Base-by-base conservation (phyloP, 352 stramenopile genomes). In the Pythium inflatum region DNA sequence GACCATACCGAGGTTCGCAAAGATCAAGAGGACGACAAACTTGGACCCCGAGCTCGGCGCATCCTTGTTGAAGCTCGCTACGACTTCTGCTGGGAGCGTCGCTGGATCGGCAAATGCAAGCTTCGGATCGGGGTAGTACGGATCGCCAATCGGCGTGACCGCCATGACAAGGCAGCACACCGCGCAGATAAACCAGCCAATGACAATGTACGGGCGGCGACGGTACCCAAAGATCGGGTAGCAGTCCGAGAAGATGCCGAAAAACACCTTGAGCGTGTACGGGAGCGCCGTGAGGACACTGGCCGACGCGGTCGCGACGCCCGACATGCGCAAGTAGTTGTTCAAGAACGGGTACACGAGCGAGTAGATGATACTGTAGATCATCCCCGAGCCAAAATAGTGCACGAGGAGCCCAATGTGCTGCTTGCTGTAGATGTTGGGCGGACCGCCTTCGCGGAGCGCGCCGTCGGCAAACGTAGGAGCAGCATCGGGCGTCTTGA, bases 201-300 rank as follows among this genome's bases (percentile, higher is more conserved):
- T 80, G 27, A 89, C 73, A 65, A 97, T 92, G 74, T 95, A 96
- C 24, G 84, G 87, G 50, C 90, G 91, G 16, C 89, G 78, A 45
- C 88, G 89, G 54, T 88, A 87, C 25, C 89, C 90, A 66, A 84
- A 89, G 61, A 96, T 91, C 30, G 88, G 90, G 66, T 93, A 87
- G 71, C 87, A 96, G 61, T 96, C 90, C 22, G 77, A 89, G 38
- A 97, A 73, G 51, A 94, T 88, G 45, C 90, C 89, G 71, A 92
- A 88, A 46, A 94, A 82, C 13, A 93, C 71, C 70, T 90, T 90
- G 68, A 89, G 85, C 3, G 70, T 82, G 79, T 81, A 91, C 38
- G 79, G 80, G 13, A 93, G 66, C 50, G 73, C 75, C 14, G 83
- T 75, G 28, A 90, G 53, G 25, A 71, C 72, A 30, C 71, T 79